Conservation (phyloP, 805 yeast species). For the Ogataea trehalophila region DNA sequence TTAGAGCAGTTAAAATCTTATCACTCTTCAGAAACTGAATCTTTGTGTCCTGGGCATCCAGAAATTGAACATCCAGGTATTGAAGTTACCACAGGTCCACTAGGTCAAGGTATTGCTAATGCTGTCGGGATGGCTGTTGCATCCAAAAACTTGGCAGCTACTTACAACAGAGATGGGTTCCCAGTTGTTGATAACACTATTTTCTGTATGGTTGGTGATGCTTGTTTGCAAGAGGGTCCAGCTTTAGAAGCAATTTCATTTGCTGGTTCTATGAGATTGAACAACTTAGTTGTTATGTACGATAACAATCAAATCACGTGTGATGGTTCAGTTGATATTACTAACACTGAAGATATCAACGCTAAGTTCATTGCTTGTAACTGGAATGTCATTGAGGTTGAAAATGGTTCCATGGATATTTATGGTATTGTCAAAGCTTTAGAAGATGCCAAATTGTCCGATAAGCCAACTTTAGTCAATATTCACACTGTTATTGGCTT, state of each 20-base stretch:
- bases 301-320: constrained; percentile 96
- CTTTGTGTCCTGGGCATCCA: constrained; percentile 97
- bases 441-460: constrained; percentile 69
- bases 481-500: constrained; percentile 88
- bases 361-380: constrained; percentile 87
- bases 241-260: constrained; percentile 88
- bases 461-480: constrained; percentile 87
- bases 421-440: constrained; percentile 65
- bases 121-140: constrained; percentile 97
- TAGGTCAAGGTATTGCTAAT: constrained; percentile 95
- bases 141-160: constrained; percentile 84
- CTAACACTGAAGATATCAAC: constrained; percentile 90
- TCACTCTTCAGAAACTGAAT: constrained; percentile 64
- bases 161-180: constrained; percentile 82
- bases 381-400: constrained; percentile 79
- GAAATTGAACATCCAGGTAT: constrained; percentile 89
- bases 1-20: constrained; percentile 85
- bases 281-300: constrained; percentile 89
- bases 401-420: constrained; percentile 76
- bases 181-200: constrained; percentile 69
- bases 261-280: constrained; percentile 93
- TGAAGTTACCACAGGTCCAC: constrained; percentile 97
- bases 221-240: constrained; percentile 97
- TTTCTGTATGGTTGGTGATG: constrained; percentile 87
- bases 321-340: constrained; percentile 85